Conservation (phyloP, 1,284 basidiomycete species). For the Apiotrichum gamsii region DNA sequence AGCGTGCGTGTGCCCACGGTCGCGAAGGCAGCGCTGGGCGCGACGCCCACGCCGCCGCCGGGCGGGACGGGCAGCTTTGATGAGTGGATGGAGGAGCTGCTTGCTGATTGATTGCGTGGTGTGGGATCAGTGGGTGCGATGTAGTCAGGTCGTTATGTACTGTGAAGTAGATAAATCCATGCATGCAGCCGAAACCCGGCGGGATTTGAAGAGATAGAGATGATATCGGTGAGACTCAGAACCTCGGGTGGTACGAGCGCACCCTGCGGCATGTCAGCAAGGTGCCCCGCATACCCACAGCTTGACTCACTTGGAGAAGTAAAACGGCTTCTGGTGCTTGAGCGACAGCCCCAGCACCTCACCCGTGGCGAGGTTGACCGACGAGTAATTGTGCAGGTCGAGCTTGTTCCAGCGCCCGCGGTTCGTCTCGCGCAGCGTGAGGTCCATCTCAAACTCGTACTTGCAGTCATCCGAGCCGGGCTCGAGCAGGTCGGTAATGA, state of each 20-base stretch:
- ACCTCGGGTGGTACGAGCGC: constrained; percentile 16
- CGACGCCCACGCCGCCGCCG: not conserved
- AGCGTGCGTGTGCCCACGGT: too few relatives aligned
- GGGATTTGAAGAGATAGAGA: not conserved
- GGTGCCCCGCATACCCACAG: too few relatives aligned
- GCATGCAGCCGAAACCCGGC: not conserved
- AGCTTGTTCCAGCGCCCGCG: constrained; percentile 82
- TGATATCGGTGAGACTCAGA: not conserved
- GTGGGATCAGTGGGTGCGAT: too few relatives aligned
- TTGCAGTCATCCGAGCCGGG: constrained; percentile 47
- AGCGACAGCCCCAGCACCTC: constrained; percentile 65
- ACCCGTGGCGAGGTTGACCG: constrained; percentile 65
- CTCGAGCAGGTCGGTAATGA: constrained; percentile 41
- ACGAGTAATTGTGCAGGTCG: constrained; percentile 67
- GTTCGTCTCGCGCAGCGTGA: constrained; percentile 68
- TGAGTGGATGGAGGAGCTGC: constrained; percentile 1
- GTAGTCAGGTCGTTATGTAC: too few relatives aligned
- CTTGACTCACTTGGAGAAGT: constrained; percentile 67
- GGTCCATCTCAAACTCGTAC: constrained; percentile 80
- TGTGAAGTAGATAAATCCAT: not conserved
- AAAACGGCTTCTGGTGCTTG: constrained; percentile 80
- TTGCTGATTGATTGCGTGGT: not conserved
- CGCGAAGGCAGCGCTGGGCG: too few relatives aligned
- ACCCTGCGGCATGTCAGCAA: constrained; percentile 16
- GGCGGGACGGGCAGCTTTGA: constrained; percentile 4